These are phyloP conservation scores for Condylostoma magnum DNA, from an alignment of 169 alveolate species.

Conservation along the genomic window DNA sequence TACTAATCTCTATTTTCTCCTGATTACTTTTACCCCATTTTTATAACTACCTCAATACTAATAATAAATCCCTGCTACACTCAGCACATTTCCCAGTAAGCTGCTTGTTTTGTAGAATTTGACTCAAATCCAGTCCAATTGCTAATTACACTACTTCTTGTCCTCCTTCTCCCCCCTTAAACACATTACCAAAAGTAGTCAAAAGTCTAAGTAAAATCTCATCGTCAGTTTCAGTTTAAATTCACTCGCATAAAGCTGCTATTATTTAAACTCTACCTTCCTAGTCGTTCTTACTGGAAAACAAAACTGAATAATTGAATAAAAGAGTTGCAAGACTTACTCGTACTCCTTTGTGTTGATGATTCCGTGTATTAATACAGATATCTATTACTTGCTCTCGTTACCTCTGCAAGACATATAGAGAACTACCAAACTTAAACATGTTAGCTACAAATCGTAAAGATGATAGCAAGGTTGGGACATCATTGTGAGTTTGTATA, in stretches of 20 bases:
- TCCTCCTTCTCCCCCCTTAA: neutral
- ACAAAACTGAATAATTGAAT: constrained; percentile 23
- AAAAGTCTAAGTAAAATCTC: constrained; percentile 25
- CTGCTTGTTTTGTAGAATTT: neutral
- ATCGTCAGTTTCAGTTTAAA: constrained; percentile 25
- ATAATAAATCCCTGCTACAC: too few species aligned
- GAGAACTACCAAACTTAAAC: constrained; percentile 2
- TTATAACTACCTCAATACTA: too few species aligned
- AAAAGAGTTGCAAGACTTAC: constrained; percentile 8
- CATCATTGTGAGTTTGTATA: constrained; percentile 31
- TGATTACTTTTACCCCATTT: too few species aligned
- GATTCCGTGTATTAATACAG: neutral
- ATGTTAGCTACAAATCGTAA: constrained; percentile 10
- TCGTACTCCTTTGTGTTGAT: constrained; percentile 1
- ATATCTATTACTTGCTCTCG: constrained; percentile 15
- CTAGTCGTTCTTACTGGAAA: neutral
- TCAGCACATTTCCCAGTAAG: neutral
- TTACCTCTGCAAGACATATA: neutral
- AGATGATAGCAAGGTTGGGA: constrained; percentile 34
- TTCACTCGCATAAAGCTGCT: neutral
- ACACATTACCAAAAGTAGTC: constrained; percentile 27
- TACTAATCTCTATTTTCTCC: too few species aligned
- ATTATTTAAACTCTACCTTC: constrained; percentile 16
- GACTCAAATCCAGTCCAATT: neutral
- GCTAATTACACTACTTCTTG: neutral